Conservation (phyloP, 2,329 filamentous ascomycete species). For the Phialophora expanda region DNA sequence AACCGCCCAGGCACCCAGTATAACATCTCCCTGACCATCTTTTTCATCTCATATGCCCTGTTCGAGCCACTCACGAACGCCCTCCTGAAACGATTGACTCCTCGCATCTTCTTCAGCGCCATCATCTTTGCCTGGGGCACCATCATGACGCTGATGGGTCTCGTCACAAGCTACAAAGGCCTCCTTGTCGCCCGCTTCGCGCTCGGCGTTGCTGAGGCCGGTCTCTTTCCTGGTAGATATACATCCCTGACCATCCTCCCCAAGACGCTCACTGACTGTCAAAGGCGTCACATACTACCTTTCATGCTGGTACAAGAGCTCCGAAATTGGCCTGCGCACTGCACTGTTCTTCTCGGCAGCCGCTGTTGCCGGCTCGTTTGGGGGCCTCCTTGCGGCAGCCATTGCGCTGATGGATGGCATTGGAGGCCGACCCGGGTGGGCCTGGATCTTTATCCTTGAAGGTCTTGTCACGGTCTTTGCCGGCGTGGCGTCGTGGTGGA, state of each 20-base stretch:
- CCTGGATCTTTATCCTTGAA: conserved; percentile 57
- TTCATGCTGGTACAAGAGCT: conserved; percentile 63
- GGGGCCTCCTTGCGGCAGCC: conserved; percentile 61
- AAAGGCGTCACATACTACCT: conserved; percentile 46
- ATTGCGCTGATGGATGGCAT: conserved; percentile 50
- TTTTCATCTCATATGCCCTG: conserved; percentile 74
- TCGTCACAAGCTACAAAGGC: conserved; percentile 48
- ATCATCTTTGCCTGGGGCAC: conserved; percentile 71
- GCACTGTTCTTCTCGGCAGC: conserved; percentile 60
- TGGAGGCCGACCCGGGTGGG: conserved; percentile 49
- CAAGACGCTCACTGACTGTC: no score
- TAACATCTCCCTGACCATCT: conserved; percentile 67
- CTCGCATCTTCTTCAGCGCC: conserved; percentile 74
- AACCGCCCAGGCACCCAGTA: conserved; percentile 10
- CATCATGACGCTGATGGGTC: conserved; percentile 46
- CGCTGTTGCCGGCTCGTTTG: conserved; percentile 61
- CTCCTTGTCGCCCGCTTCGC: conserved; percentile 56
- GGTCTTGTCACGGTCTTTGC: conserved; percentile 48
- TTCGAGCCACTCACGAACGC: conserved; percentile 79
- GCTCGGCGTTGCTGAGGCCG: conserved; percentile 57
- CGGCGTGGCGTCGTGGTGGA: conserved; percentile 51
- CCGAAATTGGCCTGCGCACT: conserved; percentile 64
- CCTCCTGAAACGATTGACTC: conserved; percentile 75
- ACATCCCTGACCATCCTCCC: no score
- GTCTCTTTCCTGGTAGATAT: conserved; percentile 53